These are phyloP conservation scores for Prunus persica DNA, from an alignment of 306 rosid species.

Conservation along the genomic window Prunus_persica_NCBIv2 NC_034009.1:39295001-39295500, in stretches of 20 bases:
- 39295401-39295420: too few species aligned
- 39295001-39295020: conserved; percentile 60
- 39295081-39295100: background rate
- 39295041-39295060: conserved; percentile 47
- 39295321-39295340: too few species aligned
- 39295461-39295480: too few species aligned
- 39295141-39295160: conserved; percentile 68
- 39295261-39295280: background rate
- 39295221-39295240: background rate
- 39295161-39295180: conserved; percentile 73
- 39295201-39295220: conserved; percentile 26
- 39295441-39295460: too few species aligned
- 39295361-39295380: too few species aligned
- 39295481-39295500: too few species aligned
- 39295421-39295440: too few species aligned
- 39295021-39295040: conserved; percentile 60
- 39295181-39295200: conserved; percentile 71
- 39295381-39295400: too few species aligned
- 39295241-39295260: background rate
- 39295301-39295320: too few species aligned
- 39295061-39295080: conserved; percentile 6
- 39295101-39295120: background rate
- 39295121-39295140: conserved; percentile 25
- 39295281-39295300: background rate
- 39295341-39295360: too few species aligned